Evolutionary conservation across 2,329 filamentous ascomycete genomes (phyloP), one percentile per base, ranked within the genome.

Genomic region (Pyrenophora tritici-repentis): DNA sequence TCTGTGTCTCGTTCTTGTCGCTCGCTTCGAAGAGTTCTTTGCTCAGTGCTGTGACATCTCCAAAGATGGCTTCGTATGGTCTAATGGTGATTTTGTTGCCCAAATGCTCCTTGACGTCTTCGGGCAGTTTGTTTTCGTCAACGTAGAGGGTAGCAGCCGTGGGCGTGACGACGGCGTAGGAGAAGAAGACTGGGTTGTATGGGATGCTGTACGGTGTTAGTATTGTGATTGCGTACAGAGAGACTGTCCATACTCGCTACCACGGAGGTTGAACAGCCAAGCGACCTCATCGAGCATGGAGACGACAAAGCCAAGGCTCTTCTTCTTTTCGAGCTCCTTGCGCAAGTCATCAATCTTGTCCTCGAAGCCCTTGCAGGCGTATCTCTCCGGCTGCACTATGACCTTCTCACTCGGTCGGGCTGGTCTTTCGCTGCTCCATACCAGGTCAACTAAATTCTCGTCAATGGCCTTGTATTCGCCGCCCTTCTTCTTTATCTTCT

Each of bases 151-250:
- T 91, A 18, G 88, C 90, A 1, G 84, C 79, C 1, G 73, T 86
- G 1, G 86, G 85, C 2, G 94, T 97, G 56, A 99, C 79, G 35
- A 94, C 83, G 37, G 93, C 93, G 67, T 97, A 99, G 13, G 93
- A 94, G 76, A 97, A 97, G 79, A 99, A 97, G 42, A 99, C 94
- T 0, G 94, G 94, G 70, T 99, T 99, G 78, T 94, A 99, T 0
- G 91, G 90, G 59, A 99, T 97, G 71, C 81, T 84, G 61, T 33
- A 20, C 12, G 13, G 13, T 16, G 47, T 66, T 36, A 66, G 61
- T 48, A 10, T 2, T 17, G 14, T 17, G 6, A 6, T 4, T 17
- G n/a, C 14, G 35, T 3, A 4, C 10, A 14, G 42, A 24, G 17
- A 8, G 7, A 26, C 3, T 3, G 14, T 10, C 47, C 80, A 58